These are phyloP conservation scores for Podaxis mareebaensis DNA, from an alignment of 768 basidiomycete species.

Conservation along the genomic window DNA sequence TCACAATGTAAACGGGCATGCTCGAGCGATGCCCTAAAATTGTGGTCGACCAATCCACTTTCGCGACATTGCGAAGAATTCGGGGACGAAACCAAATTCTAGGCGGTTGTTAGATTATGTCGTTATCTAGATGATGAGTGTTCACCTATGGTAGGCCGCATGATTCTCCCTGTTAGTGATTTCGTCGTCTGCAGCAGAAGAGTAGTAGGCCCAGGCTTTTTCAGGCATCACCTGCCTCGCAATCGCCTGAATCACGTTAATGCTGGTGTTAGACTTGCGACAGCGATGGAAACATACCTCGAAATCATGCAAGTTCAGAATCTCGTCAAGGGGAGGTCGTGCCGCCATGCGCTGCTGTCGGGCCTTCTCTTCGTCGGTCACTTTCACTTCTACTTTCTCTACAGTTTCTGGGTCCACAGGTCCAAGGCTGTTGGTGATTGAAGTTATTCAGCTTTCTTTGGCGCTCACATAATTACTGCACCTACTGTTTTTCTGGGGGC, in stretches of 20 bases:
- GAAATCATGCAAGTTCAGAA: conserved; percentile 92
- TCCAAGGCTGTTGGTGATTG: conserved; percentile 51
- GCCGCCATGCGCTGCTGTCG: conserved; percentile 61
- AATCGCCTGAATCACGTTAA: conserved; percentile 55
- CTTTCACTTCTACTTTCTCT: conserved; percentile 57
- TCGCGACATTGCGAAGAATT: conserved; percentile 79
- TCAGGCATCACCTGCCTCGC: conserved; percentile 79
- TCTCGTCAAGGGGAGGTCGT: conserved; percentile 73
- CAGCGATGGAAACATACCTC: conserved; percentile 51
- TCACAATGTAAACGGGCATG: conserved; percentile 67
- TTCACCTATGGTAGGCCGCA: conserved; percentile 83
- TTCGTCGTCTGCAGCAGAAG: conserved; percentile 95
- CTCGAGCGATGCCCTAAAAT: conserved; percentile 75
- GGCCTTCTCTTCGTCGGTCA: conserved; percentile 72
- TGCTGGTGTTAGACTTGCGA: background rate
- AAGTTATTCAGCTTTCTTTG: too few relatives aligned
- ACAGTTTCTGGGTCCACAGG: conserved; percentile 69
- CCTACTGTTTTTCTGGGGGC: conserved; percentile 83
- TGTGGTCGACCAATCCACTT: conserved; percentile 82
- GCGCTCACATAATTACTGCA: background rate
- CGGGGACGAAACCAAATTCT: conserved; percentile 92
- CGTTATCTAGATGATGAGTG: background rate
- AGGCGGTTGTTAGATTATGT: conserved; percentile 8
- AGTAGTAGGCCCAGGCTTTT: conserved; percentile 96
- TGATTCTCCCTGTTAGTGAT: conserved; percentile 90